Evolutionary conservation across 305 asterid genomes (phyloP).

Genomic region (Fraxinus nigra): DNA sequence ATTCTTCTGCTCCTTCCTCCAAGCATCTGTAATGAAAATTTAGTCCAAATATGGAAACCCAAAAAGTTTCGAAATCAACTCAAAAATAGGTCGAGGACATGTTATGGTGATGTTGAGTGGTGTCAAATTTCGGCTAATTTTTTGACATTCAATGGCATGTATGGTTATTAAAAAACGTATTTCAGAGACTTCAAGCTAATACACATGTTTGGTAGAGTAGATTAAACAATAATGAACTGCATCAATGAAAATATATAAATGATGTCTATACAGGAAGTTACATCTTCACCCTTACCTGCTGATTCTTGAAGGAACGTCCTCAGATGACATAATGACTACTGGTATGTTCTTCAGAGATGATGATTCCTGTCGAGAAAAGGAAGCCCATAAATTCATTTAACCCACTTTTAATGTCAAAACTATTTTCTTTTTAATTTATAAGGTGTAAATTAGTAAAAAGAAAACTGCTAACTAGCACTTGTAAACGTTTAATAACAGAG

Average conservation of each 20-base stretch:
- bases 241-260: too few relatives aligned
- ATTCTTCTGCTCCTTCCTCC: conserved; percentile 95
- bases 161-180: too few relatives aligned
- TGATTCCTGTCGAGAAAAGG: conserved; percentile 60
- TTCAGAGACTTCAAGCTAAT: background rate
- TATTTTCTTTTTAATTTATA: background rate
- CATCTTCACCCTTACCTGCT: conserved; percentile 48
- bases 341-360: conserved; percentile 73
- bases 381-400: background rate
- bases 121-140: background rate
- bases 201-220: background rate
- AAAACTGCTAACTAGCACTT: too few relatives aligned
- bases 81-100: background rate
- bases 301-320: conserved; percentile 91
- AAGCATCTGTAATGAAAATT: conserved; percentile 52
- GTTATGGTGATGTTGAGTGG: background rate
- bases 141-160: background rate
- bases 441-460: background rate
- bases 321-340: conserved; percentile 92
- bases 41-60: background rate
- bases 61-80: background rate
- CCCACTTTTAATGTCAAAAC: background rate
- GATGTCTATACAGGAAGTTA: background rate
- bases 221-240: background rate
- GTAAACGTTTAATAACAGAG: background rate